Base-by-base conservation (phyloP, 108 stramenopile species). In the Conticribra guillardii region DNA sequence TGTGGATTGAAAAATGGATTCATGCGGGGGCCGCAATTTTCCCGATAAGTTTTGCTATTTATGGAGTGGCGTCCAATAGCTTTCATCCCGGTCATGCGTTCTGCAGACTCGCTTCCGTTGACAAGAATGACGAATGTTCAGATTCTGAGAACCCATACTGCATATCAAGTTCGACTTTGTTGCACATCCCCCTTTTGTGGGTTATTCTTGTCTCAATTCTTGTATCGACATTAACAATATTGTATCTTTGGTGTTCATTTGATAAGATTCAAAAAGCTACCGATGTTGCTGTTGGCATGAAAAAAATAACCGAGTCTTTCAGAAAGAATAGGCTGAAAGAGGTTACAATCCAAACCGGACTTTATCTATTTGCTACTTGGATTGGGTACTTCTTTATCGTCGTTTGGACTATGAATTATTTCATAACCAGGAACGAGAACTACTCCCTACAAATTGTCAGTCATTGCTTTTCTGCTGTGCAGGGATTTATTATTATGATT, bases 1-100 rank as follows among this genome's bases (percentile, higher is more conserved):
- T 32, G 48, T 72, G 76, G 57, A 58, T 74, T 0, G 64, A 74
- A 46, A 66, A 66, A 23, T 74, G 64, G 64, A 74, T 74, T 48
- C 73, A 74, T 52, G 7, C 28, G n/a, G 26, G 7, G 17, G 2
- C 24, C 0, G 30, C 58, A 2, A 17, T 44, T 1, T 23, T 28
- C 2, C 4, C 19, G 16, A 26, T 55, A 1, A n/a, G 41, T 18
- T 4, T 50, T 16, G 0, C 41, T 9, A 18, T 21, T 7, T 34
- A 44, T 26, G 7, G n/a, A 0, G 23, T 29, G 4, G 49, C 52
- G n/a, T 0, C n/a, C 0, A 29, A 4, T n/a, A 2, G 17, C 44
- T 11, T 11, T 0, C 54, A 55, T 44, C 2, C 23, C 9, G 11
- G 34, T 55, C 22, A 21, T 8, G 29, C 37, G 11, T 41, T 19